Evolutionary conservation across 2,329 filamentous ascomycete genomes (phyloP).

Genomic region (Capronia epimyces): DNA sequence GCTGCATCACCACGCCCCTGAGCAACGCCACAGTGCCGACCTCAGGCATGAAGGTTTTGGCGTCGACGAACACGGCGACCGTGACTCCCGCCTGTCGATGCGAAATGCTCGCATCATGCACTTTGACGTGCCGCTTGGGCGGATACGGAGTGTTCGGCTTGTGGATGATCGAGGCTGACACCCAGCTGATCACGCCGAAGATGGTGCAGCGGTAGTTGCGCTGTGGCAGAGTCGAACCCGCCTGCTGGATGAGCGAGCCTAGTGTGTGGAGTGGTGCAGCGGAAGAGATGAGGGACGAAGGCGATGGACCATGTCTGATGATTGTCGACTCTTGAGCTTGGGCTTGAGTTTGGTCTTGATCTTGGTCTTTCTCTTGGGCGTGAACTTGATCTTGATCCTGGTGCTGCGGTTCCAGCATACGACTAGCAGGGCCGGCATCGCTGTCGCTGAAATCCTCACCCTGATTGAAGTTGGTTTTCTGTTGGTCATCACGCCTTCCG

Average conservation of each 20-base stretch:
- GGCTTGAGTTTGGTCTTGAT: no score
- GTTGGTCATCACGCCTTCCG: no score
- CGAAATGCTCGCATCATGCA: constrained; percentile 29
- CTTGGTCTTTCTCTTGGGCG: no score
- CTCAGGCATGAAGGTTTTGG: constrained; percentile 28
- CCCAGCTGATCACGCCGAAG: constrained; percentile 30
- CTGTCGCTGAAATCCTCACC: no score
- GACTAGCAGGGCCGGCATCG: no score
- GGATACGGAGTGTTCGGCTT: constrained; percentile 28
- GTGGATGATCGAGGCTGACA: constrained; percentile 28
- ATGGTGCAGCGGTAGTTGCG: constrained; percentile 30
- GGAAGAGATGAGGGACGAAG: neutral
- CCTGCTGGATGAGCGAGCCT: constrained; percentile 21
- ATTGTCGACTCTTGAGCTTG: neutral
- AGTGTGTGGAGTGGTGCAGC: constrained; percentile 23
- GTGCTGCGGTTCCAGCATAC: no score
- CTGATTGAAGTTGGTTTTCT: no score
- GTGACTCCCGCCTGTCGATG: constrained; percentile 25
- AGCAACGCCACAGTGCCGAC: constrained; percentile 32
- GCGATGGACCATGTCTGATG: neutral
- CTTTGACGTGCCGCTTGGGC: constrained; percentile 32
- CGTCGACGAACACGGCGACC: constrained; percentile 32
- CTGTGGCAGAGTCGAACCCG: constrained; percentile 20
- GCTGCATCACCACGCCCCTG: constrained; percentile 31
- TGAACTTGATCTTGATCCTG: no score